Conservation (phyloP, 495 filamentous ascomycete genomes). For the Neurospora terricola region DNA sequence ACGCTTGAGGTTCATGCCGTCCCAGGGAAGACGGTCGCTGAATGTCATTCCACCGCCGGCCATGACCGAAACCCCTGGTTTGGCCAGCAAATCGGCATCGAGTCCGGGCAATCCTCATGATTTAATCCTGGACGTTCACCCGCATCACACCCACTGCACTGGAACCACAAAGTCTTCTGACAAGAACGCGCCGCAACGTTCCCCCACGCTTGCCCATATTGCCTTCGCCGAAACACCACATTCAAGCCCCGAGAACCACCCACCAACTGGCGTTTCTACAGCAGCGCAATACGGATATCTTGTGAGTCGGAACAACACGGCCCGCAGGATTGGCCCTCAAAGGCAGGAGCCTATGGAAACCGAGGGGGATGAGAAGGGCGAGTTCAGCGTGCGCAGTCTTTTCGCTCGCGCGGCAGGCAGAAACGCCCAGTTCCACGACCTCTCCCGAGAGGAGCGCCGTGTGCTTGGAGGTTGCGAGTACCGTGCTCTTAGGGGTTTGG, state of each 20-base stretch:
- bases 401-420: constrained; percentile 41
- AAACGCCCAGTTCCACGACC: constrained; percentile 64
- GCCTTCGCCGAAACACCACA: constrained; percentile 12
- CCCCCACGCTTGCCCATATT: constrained; percentile 9
- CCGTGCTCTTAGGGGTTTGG: constrained; percentile 60
- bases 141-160: not conserved
- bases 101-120: not conserved
- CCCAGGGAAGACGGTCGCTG: constrained; percentile 5
- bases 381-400: constrained; percentile 13
- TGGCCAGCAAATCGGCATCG: not conserved
- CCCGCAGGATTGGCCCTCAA: not conserved
- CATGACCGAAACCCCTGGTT: not conserved
- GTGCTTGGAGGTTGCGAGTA: constrained; percentile 74
- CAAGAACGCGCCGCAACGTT: not conserved
- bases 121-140: not conserved
- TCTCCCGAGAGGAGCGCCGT: constrained; percentile 59
- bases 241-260: not conserved
- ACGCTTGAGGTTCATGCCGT: constrained; percentile 7
- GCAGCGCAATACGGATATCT: not conserved
- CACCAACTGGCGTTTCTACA: constrained; percentile 1
- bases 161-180: not conserved
- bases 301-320: not conserved
- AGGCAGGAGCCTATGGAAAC: not conserved
- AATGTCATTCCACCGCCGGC: not conserved
- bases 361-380: constrained; percentile 1